Conservation (phyloP, 164 flowering plant genomes). For the Aristolochia californica region DNA sequence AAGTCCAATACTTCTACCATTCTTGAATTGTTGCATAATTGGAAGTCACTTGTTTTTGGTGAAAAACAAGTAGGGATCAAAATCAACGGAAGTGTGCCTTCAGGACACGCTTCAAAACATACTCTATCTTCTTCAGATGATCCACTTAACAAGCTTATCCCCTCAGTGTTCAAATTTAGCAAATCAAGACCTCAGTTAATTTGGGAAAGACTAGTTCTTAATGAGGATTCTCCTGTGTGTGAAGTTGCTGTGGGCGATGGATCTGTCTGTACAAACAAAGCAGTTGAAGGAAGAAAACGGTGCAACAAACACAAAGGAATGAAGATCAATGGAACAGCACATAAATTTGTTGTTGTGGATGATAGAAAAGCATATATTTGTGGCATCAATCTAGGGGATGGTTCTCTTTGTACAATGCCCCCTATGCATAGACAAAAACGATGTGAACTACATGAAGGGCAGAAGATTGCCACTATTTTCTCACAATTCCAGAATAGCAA, state of each 20-base stretch:
- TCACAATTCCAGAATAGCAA: background rate
- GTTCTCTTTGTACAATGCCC: background rate
- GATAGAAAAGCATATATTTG: background rate
- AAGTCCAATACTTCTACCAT: conserved; percentile 13
- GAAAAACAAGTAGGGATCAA: conserved; percentile 42
- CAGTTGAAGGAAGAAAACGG: conserved; percentile 45
- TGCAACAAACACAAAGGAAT: conserved; percentile 20
- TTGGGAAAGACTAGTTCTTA: conserved; percentile 4
- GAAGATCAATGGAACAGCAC: conserved; percentile 9
- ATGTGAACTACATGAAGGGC: background rate
- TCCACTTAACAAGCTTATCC: conserved; percentile 6
- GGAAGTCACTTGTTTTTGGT: conserved; percentile 11
- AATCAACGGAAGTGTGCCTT: conserved; percentile 25
- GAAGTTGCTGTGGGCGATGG: conserved; percentile 17
- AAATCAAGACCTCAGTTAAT: conserved; percentile 39
- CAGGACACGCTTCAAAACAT: background rate
- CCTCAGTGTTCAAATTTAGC: conserved; percentile 34
- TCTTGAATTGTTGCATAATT: conserved; percentile 21
- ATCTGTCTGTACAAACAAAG: conserved; percentile 29
- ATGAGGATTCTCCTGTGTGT: conserved; percentile 11
- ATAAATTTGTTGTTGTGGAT: background rate
- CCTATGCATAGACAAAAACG: background rate
- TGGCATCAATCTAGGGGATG: background rate
- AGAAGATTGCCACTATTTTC: background rate
- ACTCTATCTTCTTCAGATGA: conserved; percentile 9